Percentiles rank a stretch among this genome's conserved stretches.
Conservation (phyloP, 2,329 filamentous ascomycete genomes). For the Zarea fungicola region DNA sequence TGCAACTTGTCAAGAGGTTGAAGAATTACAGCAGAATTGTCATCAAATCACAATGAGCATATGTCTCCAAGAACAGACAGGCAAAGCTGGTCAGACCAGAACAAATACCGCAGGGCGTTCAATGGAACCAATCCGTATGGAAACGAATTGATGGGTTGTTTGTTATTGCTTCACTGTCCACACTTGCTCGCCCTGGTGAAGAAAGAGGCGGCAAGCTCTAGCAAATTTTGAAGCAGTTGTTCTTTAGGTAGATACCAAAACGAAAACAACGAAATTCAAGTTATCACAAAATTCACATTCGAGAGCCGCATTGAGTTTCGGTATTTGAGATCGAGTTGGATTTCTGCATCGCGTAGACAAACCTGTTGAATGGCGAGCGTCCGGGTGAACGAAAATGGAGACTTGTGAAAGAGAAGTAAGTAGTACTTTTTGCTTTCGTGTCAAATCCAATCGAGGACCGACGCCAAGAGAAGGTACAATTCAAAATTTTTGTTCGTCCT, state of each 20-base stretch:
- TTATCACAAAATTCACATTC: too few relatives aligned
- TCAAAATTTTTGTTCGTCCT: too few relatives aligned
- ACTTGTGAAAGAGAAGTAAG: too few relatives aligned
- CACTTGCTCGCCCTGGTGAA: constrained; percentile 55
- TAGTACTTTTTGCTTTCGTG: neutral
- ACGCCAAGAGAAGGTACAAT: too few relatives aligned
- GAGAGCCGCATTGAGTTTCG: too few relatives aligned
- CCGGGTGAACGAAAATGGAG: neutral
- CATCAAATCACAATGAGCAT: neutral
- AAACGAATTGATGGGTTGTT: constrained; percentile 27
- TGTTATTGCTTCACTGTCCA: constrained; percentile 65
- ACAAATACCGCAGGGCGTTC: constrained; percentile 25
- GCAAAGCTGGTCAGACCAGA: constrained; percentile 20
- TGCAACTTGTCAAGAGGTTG: neutral
- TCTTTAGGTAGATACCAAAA: constrained; percentile 1
- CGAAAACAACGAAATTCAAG: too few relatives aligned
- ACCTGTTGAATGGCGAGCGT: neutral
- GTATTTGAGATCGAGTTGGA: neutral
- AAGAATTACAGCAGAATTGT: too few relatives aligned
- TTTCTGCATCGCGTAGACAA: neutral
- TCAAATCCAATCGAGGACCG: constrained; percentile 1
- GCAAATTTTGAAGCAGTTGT: constrained; percentile 53
- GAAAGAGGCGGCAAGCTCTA: constrained; percentile 59
- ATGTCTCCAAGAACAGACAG: constrained; percentile 35
- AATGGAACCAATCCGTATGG: constrained; percentile 22